These are phyloP conservation scores for Penicillium cosmopolitanum DNA, from an alignment of 495 filamentous ascomycete genomes.

Conservation along the genomic window DNA sequence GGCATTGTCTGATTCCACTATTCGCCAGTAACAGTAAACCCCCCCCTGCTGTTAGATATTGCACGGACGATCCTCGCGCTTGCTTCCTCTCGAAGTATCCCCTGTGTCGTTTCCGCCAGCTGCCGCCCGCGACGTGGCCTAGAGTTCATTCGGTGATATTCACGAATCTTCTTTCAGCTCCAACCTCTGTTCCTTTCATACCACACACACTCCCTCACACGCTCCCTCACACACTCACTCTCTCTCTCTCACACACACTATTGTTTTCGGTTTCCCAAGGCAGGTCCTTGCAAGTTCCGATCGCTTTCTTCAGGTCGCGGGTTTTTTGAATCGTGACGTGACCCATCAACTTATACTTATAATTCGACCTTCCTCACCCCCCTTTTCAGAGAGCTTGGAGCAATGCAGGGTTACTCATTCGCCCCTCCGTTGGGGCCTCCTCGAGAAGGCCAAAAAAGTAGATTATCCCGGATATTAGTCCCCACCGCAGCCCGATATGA, in stretches of 20 bases:
- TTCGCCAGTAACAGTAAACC: neutral
- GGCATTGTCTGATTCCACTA: neutral
- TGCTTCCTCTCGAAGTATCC: too few relatives aligned
- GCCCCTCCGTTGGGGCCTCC: constrained; percentile 49
- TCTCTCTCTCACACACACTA: neutral
- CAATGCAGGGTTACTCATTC: constrained; percentile 54
- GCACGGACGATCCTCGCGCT: constrained; percentile 1
- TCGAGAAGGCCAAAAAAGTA: constrained; percentile 52
- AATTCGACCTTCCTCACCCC: neutral
- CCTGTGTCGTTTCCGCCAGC: too few relatives aligned
- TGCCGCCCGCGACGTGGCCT: too few relatives aligned
- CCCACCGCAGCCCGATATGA: neutral
- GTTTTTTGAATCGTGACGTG: too few relatives aligned
- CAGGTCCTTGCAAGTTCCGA: constrained; percentile 20
- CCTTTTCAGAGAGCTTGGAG: neutral
- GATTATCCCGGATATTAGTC: constrained; percentile 1
- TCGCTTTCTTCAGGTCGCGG: constrained; percentile 7
- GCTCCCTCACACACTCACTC: too few relatives aligned
- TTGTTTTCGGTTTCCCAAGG: constrained; percentile 12
- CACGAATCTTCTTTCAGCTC: too few relatives aligned
- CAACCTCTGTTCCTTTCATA: neutral
- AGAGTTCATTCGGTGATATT: too few relatives aligned
- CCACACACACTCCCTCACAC: too few relatives aligned
- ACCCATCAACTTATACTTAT: constrained; percentile 4
- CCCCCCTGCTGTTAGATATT: neutral